Evolutionary conservation across 495 filamentous ascomycete species (phyloP).

Genomic region (Aspergillus indologenus): DNA sequence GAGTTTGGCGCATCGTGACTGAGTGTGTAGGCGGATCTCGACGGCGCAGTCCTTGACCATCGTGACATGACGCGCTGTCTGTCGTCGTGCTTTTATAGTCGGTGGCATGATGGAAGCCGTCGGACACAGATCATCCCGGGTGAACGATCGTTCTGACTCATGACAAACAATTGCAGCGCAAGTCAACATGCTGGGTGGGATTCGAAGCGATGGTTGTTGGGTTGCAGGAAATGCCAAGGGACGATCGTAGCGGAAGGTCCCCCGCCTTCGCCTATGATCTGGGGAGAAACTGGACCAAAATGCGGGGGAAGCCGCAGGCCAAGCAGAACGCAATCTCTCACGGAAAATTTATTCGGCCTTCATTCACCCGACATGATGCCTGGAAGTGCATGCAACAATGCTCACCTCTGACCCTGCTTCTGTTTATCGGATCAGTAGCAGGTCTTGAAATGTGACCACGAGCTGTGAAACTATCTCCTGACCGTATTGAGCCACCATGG

Average conservation of each 20-base stretch:
- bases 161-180: neutral
- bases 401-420: no score
- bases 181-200: neutral
- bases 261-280: neutral
- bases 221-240: neutral
- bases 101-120: neutral
- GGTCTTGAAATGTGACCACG: no score
- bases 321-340: neutral
- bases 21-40: neutral
- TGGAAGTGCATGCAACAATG: no score
- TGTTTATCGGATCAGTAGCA: no score
- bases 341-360: neutral
- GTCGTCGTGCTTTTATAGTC: no score
- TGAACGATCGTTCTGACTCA: neutral
- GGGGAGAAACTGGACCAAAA: neutral
- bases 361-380: neutral
- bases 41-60: neutral
- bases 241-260: neutral
- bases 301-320: neutral
- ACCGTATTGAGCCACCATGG: no score
- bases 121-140: neutral
- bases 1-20: constrained; percentile 11
- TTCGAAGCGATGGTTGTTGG: neutral
- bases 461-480: no score
- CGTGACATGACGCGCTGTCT: no score